Percentiles rank a stretch among this genome's conserved stretches.
Evolutionary conservation across 495 filamentous ascomycete species (phyloP).

Genomic region (Xylaria castorea): DNA sequence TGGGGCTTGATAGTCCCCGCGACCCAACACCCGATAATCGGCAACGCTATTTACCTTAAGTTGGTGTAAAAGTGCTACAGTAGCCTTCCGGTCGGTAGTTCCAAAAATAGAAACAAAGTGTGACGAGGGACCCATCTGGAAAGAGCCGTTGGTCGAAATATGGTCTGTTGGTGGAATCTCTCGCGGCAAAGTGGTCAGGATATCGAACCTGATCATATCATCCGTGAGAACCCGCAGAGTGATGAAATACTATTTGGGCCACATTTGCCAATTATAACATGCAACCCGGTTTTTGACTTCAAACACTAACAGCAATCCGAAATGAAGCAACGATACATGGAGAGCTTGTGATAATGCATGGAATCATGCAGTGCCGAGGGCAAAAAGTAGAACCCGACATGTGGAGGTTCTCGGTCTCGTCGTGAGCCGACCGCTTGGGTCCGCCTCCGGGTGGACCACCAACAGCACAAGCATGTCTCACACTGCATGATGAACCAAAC

Average conservation of each 20-base stretch:
- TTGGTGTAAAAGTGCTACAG: not conserved
- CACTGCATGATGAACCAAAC: slow-evolving; percentile 14
- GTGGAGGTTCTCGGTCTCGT: not conserved
- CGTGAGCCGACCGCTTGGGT: slow-evolving; percentile 16
- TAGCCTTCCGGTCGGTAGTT: slow-evolving; percentile 2
- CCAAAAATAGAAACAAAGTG: slow-evolving; percentile 20
- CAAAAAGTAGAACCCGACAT: not conserved
- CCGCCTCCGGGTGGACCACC: not conserved
- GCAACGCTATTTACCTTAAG: not conserved
- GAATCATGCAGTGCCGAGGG: not conserved
- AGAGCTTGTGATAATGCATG: not conserved
- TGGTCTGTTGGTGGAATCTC: not conserved
- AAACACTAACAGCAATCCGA: not conserved
- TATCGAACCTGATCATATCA: slow-evolving; percentile 4
- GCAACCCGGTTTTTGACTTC: not conserved
- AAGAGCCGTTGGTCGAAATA: not conserved
- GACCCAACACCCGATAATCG: not conserved
- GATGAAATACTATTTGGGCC: not conserved
- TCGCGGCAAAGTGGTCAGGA: slow-evolving; percentile 7
- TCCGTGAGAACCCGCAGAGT: not conserved
- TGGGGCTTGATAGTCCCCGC: slow-evolving; percentile 2
- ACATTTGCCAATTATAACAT: not conserved
- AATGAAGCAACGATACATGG: not conserved
- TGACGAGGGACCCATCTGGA: not conserved
- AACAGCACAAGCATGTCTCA: not conserved